Evolutionary conservation across 2,329 filamentous ascomycete genomes (phyloP).

Genomic region (Endoconidiophora polonica): DNA sequence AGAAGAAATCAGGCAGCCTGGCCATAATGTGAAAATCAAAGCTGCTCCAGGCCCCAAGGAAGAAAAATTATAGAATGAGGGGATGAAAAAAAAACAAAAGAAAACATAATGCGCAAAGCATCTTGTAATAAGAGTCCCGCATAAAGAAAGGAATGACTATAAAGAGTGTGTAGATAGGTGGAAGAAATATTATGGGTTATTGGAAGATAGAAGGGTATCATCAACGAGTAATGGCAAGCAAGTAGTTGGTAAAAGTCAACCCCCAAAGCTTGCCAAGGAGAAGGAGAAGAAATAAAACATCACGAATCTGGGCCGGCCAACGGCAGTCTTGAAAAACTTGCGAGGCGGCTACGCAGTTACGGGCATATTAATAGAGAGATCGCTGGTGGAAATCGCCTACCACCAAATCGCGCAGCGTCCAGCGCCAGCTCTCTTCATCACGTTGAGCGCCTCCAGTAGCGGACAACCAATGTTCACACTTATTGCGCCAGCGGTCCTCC

Average conservation of each 20-base stretch:
- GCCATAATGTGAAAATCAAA: not conserved
- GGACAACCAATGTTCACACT: slow-evolving; percentile 71
- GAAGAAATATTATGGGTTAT: not conserved
- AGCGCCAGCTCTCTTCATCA: slow-evolving; percentile 52
- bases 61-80: not conserved
- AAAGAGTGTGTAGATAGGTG: not conserved
- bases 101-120: not conserved
- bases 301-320: too few species aligned
- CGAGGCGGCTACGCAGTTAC: too few species aligned
- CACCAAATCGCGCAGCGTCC: slow-evolving; percentile 51
- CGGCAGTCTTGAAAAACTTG: too few species aligned
- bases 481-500: slow-evolving; percentile 77
- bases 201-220: not conserved
- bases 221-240: not conserved
- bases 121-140: too few species aligned
- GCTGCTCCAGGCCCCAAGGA: too few species aligned
- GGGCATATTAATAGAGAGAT: not conserved
- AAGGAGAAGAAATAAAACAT: too few species aligned
- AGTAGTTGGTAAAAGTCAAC: too few species aligned
- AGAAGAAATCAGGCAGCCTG: not conserved
- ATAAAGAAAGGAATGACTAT: not conserved
- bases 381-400: slow-evolving; percentile 22
- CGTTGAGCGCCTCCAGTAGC: slow-evolving; percentile 30
- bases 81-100: not conserved
- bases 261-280: too few species aligned